Percentiles rank a stretch among this genome's conserved stretches.
Evolutionary conservation across 768 basidiomycete genomes (phyloP).

Genomic region (Kwoniella botswanensis): DNA sequence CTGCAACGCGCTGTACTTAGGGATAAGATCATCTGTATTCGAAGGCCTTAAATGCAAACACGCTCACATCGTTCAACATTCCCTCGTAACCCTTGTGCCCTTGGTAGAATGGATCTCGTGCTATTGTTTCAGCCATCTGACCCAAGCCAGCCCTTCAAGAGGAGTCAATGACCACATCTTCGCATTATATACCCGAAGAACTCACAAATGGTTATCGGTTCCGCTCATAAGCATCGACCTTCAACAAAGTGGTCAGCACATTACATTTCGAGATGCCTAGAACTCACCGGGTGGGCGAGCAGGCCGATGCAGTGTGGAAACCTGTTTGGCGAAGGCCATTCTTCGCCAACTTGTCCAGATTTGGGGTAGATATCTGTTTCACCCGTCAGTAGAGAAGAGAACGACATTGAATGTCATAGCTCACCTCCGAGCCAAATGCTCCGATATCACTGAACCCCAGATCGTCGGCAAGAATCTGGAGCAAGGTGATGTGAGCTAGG

Average conservation of each 20-base stretch:
- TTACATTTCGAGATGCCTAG: constrained; percentile 6
- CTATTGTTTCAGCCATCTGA: constrained; percentile 43
- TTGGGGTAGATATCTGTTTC: constrained; percentile 44
- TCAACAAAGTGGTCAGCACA: constrained; percentile 30
- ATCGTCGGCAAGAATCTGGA: constrained; percentile 17
- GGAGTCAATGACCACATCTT: background rate
- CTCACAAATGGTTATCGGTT: constrained; percentile 28
- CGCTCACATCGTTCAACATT: constrained; percentile 44
- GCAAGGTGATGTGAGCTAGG: background rate
- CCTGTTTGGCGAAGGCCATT: constrained; percentile 39
- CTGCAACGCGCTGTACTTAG: constrained; percentile 31
- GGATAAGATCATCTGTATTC: background rate
- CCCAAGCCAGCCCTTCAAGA: constrained; percentile 34
- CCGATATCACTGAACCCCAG: constrained; percentile 23
- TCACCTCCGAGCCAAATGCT: constrained; percentile 16
- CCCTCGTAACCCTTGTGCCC: constrained; percentile 43
- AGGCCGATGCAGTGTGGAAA: constrained; percentile 47
- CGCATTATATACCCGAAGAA: background rate
- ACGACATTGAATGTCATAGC: background rate
- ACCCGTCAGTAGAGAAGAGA: background rate
- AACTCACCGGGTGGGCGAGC: constrained; percentile 40
- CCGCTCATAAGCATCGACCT: constrained; percentile 29
- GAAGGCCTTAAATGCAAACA: background rate
- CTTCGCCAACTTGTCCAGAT: constrained; percentile 43
- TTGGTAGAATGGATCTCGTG: constrained; percentile 41